Percentiles rank a stretch among this genome's conserved stretches.
These are phyloP conservation scores for Nakaseomyces bracarensis DNA, from an alignment of 1,139 yeast genomes.

Conservation along the genomic window DNA sequence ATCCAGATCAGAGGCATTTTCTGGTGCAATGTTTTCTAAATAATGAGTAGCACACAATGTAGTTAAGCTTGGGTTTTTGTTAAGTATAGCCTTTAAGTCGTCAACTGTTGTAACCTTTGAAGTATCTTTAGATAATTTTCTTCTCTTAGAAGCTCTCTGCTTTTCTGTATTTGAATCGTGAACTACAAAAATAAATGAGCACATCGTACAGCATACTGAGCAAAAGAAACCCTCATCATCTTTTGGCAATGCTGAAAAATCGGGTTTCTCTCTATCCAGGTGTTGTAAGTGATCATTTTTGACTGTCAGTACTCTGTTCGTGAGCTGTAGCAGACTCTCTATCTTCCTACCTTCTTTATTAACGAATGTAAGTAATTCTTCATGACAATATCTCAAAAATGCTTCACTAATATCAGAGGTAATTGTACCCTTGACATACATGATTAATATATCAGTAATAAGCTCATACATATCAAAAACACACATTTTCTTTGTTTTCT, in stretches of 20 bases:
- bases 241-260: slow-evolving; percentile 8
- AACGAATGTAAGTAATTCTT: slow-evolving; percentile 7
- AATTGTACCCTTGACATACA: slow-evolving; percentile 10
- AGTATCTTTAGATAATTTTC: slow-evolving; percentile 4
- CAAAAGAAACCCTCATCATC: slow-evolving; percentile 26
- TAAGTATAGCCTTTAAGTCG: background rate
- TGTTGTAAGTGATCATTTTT: background rate
- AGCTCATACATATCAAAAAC: slow-evolving; percentile 36
- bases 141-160: slow-evolving; percentile 13
- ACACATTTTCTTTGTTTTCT: slow-evolving; percentile 30
- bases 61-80: background rate
- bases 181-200: slow-evolving; percentile 31
- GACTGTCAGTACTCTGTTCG: slow-evolving; percentile 1
- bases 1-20: background rate
- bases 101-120: background rate
- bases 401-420: slow-evolving; percentile 14
- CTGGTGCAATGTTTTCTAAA: background rate
- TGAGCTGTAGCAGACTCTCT: background rate
- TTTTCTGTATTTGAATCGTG: slow-evolving; percentile 7
- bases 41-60: slow-evolving; percentile 1
- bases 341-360: slow-evolving; percentile 9
- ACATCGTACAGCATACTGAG: slow-evolving; percentile 32
- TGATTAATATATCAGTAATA: slow-evolving; percentile 24
- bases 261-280: background rate
- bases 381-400: slow-evolving; percentile 21